These are phyloP conservation scores for Naganishia kalamii DNA, from an alignment of 768 basidiomycete species.

Conservation along the genomic window DNA sequence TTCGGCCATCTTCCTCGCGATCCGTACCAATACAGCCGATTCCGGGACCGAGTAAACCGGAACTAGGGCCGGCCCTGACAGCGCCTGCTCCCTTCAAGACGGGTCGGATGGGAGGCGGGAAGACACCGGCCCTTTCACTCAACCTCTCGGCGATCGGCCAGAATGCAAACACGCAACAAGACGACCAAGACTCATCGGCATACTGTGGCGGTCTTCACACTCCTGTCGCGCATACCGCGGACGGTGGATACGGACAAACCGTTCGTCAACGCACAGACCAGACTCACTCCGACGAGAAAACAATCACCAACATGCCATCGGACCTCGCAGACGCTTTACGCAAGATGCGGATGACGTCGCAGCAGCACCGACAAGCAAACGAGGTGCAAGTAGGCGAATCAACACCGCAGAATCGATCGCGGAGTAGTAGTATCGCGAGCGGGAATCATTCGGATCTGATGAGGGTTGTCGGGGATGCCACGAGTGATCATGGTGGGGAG, in stretches of 20 bases:
- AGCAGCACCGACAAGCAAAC: background rate
- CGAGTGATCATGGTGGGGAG: conserved; percentile 7
- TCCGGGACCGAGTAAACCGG: background rate
- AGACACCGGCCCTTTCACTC: background rate
- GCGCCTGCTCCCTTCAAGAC: conserved; percentile 13
- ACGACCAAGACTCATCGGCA: background rate
- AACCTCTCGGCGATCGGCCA: background rate
- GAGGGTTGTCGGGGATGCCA: background rate
- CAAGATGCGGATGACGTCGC: conserved; percentile 13
- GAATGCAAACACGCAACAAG: background rate
- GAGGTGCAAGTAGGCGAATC: background rate
- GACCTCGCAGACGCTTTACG: conserved; percentile 19
- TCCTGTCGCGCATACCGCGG: conserved; percentile 16
- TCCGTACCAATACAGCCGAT: background rate
- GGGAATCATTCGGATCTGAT: background rate
- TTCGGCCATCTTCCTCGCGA: conserved; percentile 2
- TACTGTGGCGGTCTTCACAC: conserved; percentile 29
- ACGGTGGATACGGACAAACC: conserved; percentile 8
- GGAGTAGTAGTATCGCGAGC: conserved; percentile 21
- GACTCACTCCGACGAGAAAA: conserved; percentile 12
- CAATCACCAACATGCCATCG: conserved; percentile 23
- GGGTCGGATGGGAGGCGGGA: background rate
- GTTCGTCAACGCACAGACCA: conserved; percentile 1
- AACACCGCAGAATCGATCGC: conserved; percentile 20
- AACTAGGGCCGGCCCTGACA: background rate